Evolutionary conservation across 1,284 basidiomycete genomes (phyloP), one percentile per base, ranked within the genome.

Genomic region (Tilletia caries): DNA sequence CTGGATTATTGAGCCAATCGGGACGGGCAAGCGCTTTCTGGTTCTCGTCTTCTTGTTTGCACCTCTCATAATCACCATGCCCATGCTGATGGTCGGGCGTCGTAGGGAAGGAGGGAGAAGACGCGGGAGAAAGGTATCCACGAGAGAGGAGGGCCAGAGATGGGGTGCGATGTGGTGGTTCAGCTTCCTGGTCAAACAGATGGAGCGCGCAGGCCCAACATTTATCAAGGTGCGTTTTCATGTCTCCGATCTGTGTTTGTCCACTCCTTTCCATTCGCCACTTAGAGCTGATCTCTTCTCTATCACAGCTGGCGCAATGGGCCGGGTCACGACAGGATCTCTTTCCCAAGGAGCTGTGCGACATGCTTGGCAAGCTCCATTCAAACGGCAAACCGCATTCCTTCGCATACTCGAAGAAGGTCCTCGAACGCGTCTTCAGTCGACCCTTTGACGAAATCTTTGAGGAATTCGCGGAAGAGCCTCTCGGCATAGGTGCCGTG

Each of bases 401-500:
- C 1, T 85, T 98, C 72, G 78, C 82, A 25, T 90, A 98, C 83
- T 98, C 96, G 3, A 91, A 89, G 77, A 84, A 85, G 33, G 90
- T 93, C 65, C 89, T 99, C 73, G 91, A 96, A 82, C 85, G 86
- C 20, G 92, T 93, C 23, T 98, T 98, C 83, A 88, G 89, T 67
- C 72, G 77, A 18, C 77, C 79, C 0, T 96, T 98, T 80, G 87
- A 91, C 18, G 88, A 97, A 46, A 92, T 98, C 27, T 98, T 99
- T 76, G 92, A 93, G 77, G 89, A 92, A 70, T 98, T 99, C 79
- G 89, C 92, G 60, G 87, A 90, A 70, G 86, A 85, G 34, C 95
- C 96, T 0, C 94, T 99, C 68, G 96, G 96, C 3, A 92, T 92
- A n/a, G 96, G 96, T 52, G 95, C 96, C 5, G 97, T 99, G 68